These are phyloP conservation scores for Noccaea bulbosa DNA, from an alignment of 345 rosid species.

Conservation along the genomic window DNA sequence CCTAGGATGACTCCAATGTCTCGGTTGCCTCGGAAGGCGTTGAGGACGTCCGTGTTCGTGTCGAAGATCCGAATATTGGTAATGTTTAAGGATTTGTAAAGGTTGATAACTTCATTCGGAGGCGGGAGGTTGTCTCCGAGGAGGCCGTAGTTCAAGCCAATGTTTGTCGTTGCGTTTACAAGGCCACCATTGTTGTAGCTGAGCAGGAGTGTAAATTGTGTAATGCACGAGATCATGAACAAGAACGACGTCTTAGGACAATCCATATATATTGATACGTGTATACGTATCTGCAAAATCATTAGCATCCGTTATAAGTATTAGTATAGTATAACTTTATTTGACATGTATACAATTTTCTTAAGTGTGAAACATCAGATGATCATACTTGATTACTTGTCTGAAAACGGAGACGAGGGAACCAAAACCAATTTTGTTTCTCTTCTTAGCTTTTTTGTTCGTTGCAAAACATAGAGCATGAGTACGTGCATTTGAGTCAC, in stretches of 20 bases:
- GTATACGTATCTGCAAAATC: conserved; percentile 2
- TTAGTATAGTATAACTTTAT: background rate
- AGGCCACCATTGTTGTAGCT: background rate
- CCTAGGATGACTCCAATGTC: conserved; percentile 42
- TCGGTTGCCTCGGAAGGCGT: conserved; percentile 41
- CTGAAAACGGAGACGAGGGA: no score
- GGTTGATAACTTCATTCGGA: conserved; percentile 42
- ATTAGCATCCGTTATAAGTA: background rate
- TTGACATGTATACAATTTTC: no score
- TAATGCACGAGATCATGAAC: background rate
- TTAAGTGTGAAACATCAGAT: no score
- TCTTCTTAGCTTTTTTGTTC: no score
- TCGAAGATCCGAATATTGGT: conserved; percentile 45
- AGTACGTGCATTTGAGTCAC: no score
- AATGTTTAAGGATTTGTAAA: conserved; percentile 41
- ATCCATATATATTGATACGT: conserved; percentile 1
- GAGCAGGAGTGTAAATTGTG: background rate
- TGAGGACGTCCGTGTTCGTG: conserved; percentile 36
- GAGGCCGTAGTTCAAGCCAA: conserved; percentile 52
- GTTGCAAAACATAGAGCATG: no score
- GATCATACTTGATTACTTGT: no score
- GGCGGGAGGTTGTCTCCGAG: conserved; percentile 54
- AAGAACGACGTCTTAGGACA: background rate
- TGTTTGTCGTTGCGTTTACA: background rate
- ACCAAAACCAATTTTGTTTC: no score